Evolutionary conservation across 2,329 filamentous ascomycete species (phyloP).

Genomic region (Colletotrichum cuscutae): DNA sequence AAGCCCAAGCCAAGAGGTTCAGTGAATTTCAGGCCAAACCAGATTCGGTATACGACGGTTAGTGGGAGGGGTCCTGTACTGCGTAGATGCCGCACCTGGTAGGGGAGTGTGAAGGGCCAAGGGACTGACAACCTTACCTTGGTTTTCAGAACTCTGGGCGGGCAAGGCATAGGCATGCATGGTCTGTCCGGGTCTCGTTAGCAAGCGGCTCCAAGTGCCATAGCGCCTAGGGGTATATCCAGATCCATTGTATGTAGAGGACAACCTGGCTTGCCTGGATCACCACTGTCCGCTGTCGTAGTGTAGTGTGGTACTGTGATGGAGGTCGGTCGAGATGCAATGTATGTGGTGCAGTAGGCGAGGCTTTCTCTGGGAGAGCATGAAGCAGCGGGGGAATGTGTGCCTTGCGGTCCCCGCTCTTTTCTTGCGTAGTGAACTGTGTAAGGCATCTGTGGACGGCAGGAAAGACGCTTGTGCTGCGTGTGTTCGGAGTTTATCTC

Average conservation of each 20-base stretch:
- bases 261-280: too few relatives aligned
- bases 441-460: too few relatives aligned
- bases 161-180: background rate
- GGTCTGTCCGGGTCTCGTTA: background rate
- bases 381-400: background rate
- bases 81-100: background rate
- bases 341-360: conserved; percentile 1
- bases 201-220: background rate
- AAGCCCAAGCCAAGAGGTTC: background rate
- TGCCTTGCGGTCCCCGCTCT: conserved; percentile 3
- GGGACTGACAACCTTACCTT: background rate
- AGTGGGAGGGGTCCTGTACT: background rate
- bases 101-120: background rate
- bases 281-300: too few relatives aligned
- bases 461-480: conserved; percentile 15
- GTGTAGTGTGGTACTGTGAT: too few relatives aligned
- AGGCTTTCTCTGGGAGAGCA: conserved; percentile 12
- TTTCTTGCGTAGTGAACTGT: background rate
- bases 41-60: background rate
- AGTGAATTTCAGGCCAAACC: background rate
- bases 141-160: background rate
- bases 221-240: background rate
- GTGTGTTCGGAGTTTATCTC: conserved; percentile 35
- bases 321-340: background rate
- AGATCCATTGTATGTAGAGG: background rate